Percentiles rank a stretch among this genome's conserved stretches.
phyloP scores from a whole-genome alignment of 23 red algal species.

The Agarophyton chilense region DNA sequence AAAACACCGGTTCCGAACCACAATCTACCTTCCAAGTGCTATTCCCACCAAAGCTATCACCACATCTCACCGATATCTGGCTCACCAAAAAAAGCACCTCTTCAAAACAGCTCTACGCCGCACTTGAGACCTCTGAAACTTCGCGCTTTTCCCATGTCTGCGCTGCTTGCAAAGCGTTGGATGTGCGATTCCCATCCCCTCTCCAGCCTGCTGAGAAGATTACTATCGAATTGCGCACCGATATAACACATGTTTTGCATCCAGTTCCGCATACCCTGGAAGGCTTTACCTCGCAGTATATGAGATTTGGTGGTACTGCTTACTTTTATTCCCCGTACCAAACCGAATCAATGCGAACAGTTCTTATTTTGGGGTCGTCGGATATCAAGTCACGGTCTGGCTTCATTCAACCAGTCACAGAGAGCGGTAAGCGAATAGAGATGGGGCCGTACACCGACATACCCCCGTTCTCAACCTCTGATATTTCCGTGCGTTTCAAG shows the following conservation, averaged over 20 bases:
- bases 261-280: slow-evolving; percentile 41
- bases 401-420: slow-evolving; percentile 13
- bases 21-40: slow-evolving; percentile 26
- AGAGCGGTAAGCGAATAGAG: slow-evolving; percentile 11
- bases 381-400: not conserved
- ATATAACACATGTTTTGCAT: slow-evolving; percentile 18
- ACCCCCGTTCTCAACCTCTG: slow-evolving; percentile 12
- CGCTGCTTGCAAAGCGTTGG: not conserved
- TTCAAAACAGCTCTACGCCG: not conserved
- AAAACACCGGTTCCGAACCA: slow-evolving; percentile 30
- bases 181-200: slow-evolving; percentile 18
- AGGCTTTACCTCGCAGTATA: slow-evolving; percentile 43
- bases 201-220: slow-evolving; percentile 5
- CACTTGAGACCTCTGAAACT: not conserved
- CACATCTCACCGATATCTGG: slow-evolving; percentile 32
- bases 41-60: slow-evolving; percentile 1
- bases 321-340: slow-evolving; percentile 65
- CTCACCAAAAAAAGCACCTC: slow-evolving; percentile 5
- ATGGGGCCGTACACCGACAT: slow-evolving; percentile 62
- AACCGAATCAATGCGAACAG: slow-evolving; percentile 36
- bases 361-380: slow-evolving; percentile 18
- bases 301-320: slow-evolving; percentile 30
- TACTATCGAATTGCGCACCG: slow-evolving; percentile 38
- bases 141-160: not conserved
- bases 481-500: slow-evolving; percentile 59